phyloP scores from a whole-genome alignment of 176 grass and related monocot species.

The Carex parvula region DNA sequence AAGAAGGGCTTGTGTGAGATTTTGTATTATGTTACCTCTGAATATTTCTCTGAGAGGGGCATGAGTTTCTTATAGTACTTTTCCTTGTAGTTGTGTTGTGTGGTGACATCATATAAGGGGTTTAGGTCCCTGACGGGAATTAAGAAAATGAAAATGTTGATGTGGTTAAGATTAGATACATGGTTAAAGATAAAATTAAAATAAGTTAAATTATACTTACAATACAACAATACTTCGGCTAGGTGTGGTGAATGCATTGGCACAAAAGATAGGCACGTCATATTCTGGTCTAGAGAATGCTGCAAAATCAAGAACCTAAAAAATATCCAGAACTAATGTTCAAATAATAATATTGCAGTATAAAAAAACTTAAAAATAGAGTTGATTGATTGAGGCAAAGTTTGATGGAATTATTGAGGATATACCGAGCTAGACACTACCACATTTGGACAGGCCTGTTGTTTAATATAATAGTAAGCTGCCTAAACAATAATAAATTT shows the following conservation, averaged over 20 bases:
- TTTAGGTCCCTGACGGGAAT: constrained; percentile 66
- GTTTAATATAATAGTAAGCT: not conserved
- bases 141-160: not conserved
- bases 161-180: not conserved
- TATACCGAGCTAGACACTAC: not conserved
- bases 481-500: not conserved
- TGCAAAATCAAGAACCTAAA: constrained; percentile 87
- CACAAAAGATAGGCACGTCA: constrained; percentile 89
- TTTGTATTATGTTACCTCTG: constrained; percentile 46
- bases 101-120: constrained; percentile 72
- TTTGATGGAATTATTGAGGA: not conserved
- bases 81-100: constrained; percentile 56
- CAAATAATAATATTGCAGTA: not conserved
- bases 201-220: constrained; percentile 37
- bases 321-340: not conserved
- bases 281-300: constrained; percentile 78
- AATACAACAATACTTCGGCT: constrained; percentile 63
- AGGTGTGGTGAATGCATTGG: constrained; percentile 71
- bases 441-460: not conserved
- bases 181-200: not conserved
- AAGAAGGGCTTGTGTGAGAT: not conserved
- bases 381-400: not conserved
- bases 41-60: constrained; percentile 65
- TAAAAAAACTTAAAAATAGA: not conserved
- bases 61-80: constrained; percentile 78